Evolutionary conservation across 805 yeast genomes (phyloP), one percentile per base, ranked within the genome.

Genomic region (Ogataea paraovalis): DNA sequence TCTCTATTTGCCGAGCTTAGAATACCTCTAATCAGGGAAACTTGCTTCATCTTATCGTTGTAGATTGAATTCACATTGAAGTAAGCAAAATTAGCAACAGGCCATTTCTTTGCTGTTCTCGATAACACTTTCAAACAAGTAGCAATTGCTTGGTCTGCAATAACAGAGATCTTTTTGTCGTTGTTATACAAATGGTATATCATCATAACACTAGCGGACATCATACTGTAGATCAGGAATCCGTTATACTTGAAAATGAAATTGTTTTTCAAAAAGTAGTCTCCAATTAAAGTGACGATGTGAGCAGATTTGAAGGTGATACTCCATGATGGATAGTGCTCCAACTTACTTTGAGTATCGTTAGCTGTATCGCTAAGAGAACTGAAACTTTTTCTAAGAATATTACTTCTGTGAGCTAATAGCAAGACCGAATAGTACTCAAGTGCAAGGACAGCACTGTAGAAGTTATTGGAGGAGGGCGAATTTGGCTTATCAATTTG

Each of bases 281-380:
- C 80, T 25, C 80, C 73, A 46, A 87, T 81, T 39, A 78, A 71
- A 4, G 86, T 76, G 52, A 86, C 80, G 80, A 84, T 81, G 57
- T 87, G 79, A 1, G 94, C 89, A 1, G 91, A 85, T 61, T 85
- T 88, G 69, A 85, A 85, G 3, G 89, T 85, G 49, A 86, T 83
- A 14, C 90, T 86, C 85, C 88, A 82, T 10, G 87, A 80, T 2
- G 88, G 86, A 60, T 79, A 80, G 45, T 43, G 42, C 60, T 71
- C 64, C 65, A 72, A 66, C 7, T 19, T 25, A 52, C 64, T 67
- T 14, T 74, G 73, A 45, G 65, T 65, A 1, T 72, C n/a, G 14
- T 2, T 13, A 1, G 5, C 67, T 13, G 22, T 2, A 10, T 19
- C 30, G 5, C 1, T 74, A 64, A 9, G 6, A 14, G 34, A 22